These are phyloP conservation scores for Medicago arabica DNA, from an alignment of 306 rosid species.

Conservation along the genomic window DNA sequence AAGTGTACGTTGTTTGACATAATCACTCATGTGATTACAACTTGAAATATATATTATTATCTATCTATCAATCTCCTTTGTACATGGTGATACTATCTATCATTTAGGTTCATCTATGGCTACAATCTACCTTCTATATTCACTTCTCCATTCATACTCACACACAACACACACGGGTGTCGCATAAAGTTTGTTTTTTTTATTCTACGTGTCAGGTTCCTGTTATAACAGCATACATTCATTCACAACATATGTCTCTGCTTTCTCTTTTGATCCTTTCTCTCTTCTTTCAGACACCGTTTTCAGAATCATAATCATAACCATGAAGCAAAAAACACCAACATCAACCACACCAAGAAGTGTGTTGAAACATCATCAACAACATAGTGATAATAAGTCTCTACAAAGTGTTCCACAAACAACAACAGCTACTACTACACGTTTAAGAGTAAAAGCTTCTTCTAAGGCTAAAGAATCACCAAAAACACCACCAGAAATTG, in stretches of 20 bases:
- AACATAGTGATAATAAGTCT: slow-evolving; percentile 43
- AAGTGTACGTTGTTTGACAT: no score
- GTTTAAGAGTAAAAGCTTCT: slow-evolving; percentile 52
- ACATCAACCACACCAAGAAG: slow-evolving; percentile 34
- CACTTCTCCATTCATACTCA: not conserved
- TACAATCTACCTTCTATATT: slow-evolving; percentile 34
- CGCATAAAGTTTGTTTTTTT: slow-evolving; percentile 35
- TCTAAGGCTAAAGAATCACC: slow-evolving; percentile 59
- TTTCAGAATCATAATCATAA: slow-evolving; percentile 18
- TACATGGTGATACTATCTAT: not conserved
- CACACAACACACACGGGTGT: slow-evolving; percentile 35
- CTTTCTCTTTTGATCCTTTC: slow-evolving; percentile 23
- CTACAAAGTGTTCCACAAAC: slow-evolving; percentile 27
- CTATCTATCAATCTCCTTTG: not conserved
- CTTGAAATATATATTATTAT: no score
- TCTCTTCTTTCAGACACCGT: slow-evolving; percentile 38
- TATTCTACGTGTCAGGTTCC: slow-evolving; percentile 27
- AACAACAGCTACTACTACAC: slow-evolving; percentile 39
- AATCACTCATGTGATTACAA: no score
- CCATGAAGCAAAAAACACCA: slow-evolving; percentile 54
- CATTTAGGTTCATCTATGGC: slow-evolving; percentile 43
- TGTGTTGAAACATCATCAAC: slow-evolving; percentile 37
- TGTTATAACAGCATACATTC: not conserved
- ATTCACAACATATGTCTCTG: no score
- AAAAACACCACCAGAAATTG: slow-evolving; percentile 46